Percentiles rank a stretch among this genome's conserved stretches.
Conservation (phyloP, 441 rosid species). For the Adansonia rubrostipa region DNA sequence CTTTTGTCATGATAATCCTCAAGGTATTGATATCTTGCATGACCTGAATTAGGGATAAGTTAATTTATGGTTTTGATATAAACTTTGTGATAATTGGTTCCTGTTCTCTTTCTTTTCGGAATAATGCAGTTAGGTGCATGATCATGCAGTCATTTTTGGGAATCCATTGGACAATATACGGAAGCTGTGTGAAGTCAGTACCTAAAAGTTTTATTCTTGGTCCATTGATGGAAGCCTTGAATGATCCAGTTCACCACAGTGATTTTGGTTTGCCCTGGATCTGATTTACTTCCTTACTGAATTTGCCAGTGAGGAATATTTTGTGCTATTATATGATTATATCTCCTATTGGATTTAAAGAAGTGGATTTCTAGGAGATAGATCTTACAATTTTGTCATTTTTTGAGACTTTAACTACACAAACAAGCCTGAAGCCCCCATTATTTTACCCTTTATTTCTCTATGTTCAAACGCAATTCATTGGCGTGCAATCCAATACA, state of each 20-base stretch:
- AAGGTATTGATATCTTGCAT: conserved; percentile 52
- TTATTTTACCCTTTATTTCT: neutral
- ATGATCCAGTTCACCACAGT: conserved; percentile 88
- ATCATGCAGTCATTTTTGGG: conserved; percentile 89
- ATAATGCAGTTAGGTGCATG: conserved; percentile 87
- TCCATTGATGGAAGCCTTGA: conserved; percentile 80
- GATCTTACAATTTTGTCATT: conserved; percentile 15
- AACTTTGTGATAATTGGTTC: conserved; percentile 19
- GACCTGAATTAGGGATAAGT: conserved; percentile 19
- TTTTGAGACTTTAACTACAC: neutral
- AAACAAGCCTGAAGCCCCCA: neutral
- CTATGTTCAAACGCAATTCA: too few relatives aligned
- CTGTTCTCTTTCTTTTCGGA: conserved; percentile 26
- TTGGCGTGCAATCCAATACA: neutral
- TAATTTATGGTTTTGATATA: neutral
- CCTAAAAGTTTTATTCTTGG: conserved; percentile 81
- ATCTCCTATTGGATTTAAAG: neutral
- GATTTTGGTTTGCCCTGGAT: conserved; percentile 77
- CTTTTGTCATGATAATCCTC: conserved; percentile 91
- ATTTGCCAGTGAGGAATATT: conserved; percentile 21
- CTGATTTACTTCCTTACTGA: conserved; percentile 18
- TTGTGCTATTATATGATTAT: conserved; percentile 7
- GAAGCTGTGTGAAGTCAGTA: conserved; percentile 59
- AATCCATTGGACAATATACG: conserved; percentile 69
- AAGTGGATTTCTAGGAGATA: conserved; percentile 3